Conservation (phyloP, 257 asterid species). For the Dorcoceras hygrometricum region DNA sequence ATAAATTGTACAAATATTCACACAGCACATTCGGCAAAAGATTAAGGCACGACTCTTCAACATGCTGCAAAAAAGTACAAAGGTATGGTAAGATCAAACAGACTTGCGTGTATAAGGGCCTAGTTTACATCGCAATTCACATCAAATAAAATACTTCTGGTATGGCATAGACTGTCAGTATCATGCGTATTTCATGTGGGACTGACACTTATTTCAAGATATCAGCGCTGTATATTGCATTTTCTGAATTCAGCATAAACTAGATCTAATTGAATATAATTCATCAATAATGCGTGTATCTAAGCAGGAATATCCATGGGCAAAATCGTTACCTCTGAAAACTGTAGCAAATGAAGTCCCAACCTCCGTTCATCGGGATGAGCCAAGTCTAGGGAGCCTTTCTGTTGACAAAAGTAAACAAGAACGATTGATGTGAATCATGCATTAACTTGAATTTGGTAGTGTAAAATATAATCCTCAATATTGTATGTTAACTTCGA, state of each 20-base stretch:
- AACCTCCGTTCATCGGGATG: constrained; percentile 76
- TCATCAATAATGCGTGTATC: neutral
- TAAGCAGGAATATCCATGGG: neutral
- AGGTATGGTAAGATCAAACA: constrained; percentile 22
- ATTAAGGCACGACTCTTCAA: constrained; percentile 72
- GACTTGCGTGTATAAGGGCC: neutral
- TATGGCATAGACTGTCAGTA: neutral
- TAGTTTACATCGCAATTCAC: neutral
- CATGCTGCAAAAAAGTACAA: constrained; percentile 46
- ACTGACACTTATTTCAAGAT: neutral
- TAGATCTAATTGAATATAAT: neutral
- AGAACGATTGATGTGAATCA: constrained; percentile 12
- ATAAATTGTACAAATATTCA: constrained; percentile 78
- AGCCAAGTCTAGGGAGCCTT: constrained; percentile 56
- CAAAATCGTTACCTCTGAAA: constrained; percentile 59
- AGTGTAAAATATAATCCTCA: neutral
- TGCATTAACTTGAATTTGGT: constrained; percentile 8
- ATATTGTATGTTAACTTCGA: too few relatives aligned
- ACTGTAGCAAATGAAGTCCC: constrained; percentile 86
- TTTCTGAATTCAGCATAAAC: neutral
- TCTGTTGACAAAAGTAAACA: constrained; percentile 43
- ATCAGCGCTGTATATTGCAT: neutral
- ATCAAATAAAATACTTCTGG: neutral
- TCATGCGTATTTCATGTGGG: neutral
- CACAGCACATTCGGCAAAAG: constrained; percentile 70